Base-by-base conservation (phyloP, 805 yeast genomes). In the Kodamaea laetipori region DNA sequence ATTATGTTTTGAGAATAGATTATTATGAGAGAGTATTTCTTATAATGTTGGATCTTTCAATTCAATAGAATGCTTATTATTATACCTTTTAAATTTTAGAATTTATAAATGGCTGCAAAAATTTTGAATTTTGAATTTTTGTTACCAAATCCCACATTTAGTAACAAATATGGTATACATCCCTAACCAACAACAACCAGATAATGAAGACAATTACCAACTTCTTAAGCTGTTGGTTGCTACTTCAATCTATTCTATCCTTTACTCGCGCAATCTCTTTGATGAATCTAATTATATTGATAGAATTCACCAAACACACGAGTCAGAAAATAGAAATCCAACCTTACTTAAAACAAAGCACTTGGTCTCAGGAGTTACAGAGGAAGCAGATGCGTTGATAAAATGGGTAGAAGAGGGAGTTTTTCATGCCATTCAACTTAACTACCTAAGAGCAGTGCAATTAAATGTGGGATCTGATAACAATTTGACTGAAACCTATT, bases 371-470 rank as follows among this genome's bases (percentile, higher is more conserved):
- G 83, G 83, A 0, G 63, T 61, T 18, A 68, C 76, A 0, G 50
- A 52, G 2, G 74, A 74, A 37, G 80, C 72, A 4, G 84, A 82
- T 54, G 38, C 54, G 3, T 66, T 80, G 25, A 53, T 79, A 23
- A 66, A 73, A 46, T 79, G 85, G 84, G 52, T 82, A 17, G 81
- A 81, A 27, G 59, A 59, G 16, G 79, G 83, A 7, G 69, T 76
- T 3, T 57, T 64, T 31, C 76, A 73, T 37, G 70, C 80, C 0
- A 56, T 81, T 2, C 64, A 63, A 17, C 51, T 57, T 19, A 21
- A 35, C 6, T 21, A 21, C 12, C 27, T 35, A 5, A 17, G 15
- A n/a, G 28, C 38, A 21, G 7, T 35, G 4, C 19, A 35, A 4
- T 17, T 35, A 9, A 13, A 13, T 15, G 23, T 35, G 3, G 23